Base-by-base conservation (phyloP, 2,329 filamentous ascomycete species). In the Aureobasidium sp. region DNA sequence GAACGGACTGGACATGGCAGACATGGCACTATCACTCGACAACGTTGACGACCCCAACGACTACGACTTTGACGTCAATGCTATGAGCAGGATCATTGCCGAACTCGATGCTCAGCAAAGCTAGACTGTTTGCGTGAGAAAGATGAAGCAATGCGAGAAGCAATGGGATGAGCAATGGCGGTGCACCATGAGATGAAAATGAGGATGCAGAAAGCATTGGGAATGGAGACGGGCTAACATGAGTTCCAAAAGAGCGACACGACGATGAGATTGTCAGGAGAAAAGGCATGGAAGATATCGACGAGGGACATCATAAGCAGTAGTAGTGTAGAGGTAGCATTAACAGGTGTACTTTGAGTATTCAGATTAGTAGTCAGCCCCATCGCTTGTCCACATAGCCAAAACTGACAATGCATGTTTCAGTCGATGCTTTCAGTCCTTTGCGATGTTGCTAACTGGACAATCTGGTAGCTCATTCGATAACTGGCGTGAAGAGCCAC, bases 1-100 rank as follows among this genome's bases (percentile, higher is more conserved):
- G 42, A 17, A 63, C 61, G 14, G 66, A 64, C 41, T 68, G 57
- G 2, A 62, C 62, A 17, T 45, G 39, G 42, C 34, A 27, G 47
- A 27, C 9, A 45, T 37, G 20, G 7, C 47, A 17, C 22, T 59
- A 5, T 49, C 51, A 39, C 20, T 51, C 20, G 47, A 57, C 9
- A 31, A 48, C 17, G 2, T 59, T 20, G 15, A 48, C 14, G 55
- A 59, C 15, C 9, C 17, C 11, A 20, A 36, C 29, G 11, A 34
- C 14, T 59, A 59, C 17, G 42, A 59, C 15, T 59, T 59, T 59
- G 55, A 59, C 25, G 55, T 59, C 17, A 15, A 14, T 20, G 55
- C 31, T 5, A 59, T 59, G 55, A 59, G 55, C 31, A 36, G n/a
- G 25, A 6, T 11, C 11, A 27, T 57, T 41, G 53, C 39, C 7